Conservation (phyloP, 768 basidiomycete genomes). For the Termitomyces bulborhizus region DNA sequence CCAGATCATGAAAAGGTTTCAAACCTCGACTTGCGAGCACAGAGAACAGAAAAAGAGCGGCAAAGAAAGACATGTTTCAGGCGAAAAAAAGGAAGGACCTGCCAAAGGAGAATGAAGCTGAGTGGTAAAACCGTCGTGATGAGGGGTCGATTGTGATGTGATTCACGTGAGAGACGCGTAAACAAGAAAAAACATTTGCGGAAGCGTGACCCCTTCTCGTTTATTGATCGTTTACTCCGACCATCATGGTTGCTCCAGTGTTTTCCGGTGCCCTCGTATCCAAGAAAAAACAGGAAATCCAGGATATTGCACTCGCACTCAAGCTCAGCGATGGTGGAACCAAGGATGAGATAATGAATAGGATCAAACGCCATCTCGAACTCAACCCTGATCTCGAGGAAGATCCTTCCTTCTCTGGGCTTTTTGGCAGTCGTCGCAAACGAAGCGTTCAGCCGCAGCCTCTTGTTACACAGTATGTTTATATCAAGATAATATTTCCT, state of each 20-base stretch:
- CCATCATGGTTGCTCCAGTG: constrained; percentile 36
- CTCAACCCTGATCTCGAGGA: constrained; percentile 50
- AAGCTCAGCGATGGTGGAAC: constrained; percentile 49
- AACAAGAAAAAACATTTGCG: constrained; percentile 11
- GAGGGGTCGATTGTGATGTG: neutral
- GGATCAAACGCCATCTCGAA: constrained; percentile 62
- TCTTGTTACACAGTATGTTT: neutral
- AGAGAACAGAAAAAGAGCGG: constrained; percentile 29
- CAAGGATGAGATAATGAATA: constrained; percentile 53
- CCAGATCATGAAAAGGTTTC: constrained; percentile 1
- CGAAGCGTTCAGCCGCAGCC: constrained; percentile 35
- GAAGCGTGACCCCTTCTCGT: constrained; percentile 23
- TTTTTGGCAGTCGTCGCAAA: constrained; percentile 38
- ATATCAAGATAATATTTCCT: neutral
- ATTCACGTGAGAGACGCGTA: constrained; percentile 28
- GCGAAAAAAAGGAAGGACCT: constrained; percentile 16
- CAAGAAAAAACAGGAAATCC: constrained; percentile 70
- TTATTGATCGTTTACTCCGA: constrained; percentile 13
- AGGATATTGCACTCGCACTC: constrained; percentile 52
- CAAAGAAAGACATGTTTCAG: constrained; percentile 21
- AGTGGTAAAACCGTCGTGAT: constrained; percentile 3
- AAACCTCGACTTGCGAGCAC: constrained; percentile 59
- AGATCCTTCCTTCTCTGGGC: constrained; percentile 49
- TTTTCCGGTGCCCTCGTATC: constrained; percentile 49
- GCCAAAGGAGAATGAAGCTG: constrained; percentile 17